Evolutionary conservation across 768 basidiomycete genomes (phyloP).

Genomic region (Agrocybe chaxingu): DNA sequence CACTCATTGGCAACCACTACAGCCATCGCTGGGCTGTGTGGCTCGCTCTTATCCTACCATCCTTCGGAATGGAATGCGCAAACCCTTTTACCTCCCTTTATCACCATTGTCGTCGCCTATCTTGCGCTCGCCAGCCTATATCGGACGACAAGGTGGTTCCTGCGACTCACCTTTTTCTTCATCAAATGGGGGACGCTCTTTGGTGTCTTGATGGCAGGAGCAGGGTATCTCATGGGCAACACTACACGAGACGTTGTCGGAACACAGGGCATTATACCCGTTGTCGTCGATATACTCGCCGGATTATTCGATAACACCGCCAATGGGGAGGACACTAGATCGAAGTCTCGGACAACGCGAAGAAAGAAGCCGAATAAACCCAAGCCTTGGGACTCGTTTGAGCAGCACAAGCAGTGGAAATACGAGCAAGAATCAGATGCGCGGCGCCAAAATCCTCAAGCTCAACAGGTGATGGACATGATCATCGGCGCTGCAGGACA

Average conservation of each 20-base stretch:
- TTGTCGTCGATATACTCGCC: slow-evolving; percentile 35
- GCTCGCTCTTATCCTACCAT: slow-evolving; percentile 44
- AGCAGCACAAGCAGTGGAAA: slow-evolving; percentile 59
- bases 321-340: neutral
- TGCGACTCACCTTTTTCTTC: slow-evolving; percentile 64
- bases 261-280: slow-evolving; percentile 33
- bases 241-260: slow-evolving; percentile 27
- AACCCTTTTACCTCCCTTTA: slow-evolving; percentile 67
- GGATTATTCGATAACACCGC: slow-evolving; percentile 23
- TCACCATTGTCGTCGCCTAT: slow-evolving; percentile 71
- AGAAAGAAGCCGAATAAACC: slow-evolving; percentile 24
- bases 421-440: slow-evolving; percentile 25
- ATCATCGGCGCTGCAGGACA: slow-evolving; percentile 12
- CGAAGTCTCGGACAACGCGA: slow-evolving; percentile 13
- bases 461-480: slow-evolving; percentile 14
- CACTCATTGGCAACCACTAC: slow-evolving; percentile 49
- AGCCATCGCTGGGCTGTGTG: slow-evolving; percentile 44
- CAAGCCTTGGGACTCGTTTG: slow-evolving; percentile 68
- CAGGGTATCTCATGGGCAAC: slow-evolving; percentile 51
- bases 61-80: slow-evolving; percentile 67
- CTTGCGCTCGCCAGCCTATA: slow-evolving; percentile 75
- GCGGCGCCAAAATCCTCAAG: slow-evolving; percentile 5
- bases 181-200: slow-evolving; percentile 76
- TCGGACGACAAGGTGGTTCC: slow-evolving; percentile 73
- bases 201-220: slow-evolving; percentile 46